These are phyloP conservation scores for Beta vulgaris DNA, from an alignment of 148 eudicot species.

Conservation along the genomic window DNA sequence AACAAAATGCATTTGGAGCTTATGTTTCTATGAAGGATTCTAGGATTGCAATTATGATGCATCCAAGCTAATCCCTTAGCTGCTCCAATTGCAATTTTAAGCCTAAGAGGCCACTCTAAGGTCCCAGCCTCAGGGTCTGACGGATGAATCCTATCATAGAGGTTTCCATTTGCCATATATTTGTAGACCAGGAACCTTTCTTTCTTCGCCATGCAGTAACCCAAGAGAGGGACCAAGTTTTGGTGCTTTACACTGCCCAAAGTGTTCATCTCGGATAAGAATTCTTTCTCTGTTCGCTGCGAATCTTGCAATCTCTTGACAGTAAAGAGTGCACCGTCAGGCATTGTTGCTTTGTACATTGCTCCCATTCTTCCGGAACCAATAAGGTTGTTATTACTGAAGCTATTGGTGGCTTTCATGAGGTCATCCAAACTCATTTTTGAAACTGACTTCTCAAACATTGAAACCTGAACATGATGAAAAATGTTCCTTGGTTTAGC, in stretches of 20 bases:
- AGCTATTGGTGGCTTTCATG: constrained; percentile 51
- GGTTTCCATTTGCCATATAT: constrained; percentile 45
- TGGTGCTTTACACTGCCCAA: constrained; percentile 48
- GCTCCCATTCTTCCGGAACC: constrained; percentile 42
- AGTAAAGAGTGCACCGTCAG: constrained; percentile 39
- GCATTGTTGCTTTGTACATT: constrained; percentile 41
- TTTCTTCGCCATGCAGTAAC: constrained; percentile 46
- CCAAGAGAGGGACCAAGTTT: constrained; percentile 50
- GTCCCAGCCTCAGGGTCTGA: constrained; percentile 32
- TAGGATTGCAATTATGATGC: constrained; percentile 53
- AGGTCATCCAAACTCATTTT: constrained; percentile 47
- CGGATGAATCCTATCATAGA: constrained; percentile 41
- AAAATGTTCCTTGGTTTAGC: neutral
- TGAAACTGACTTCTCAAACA: constrained; percentile 45
- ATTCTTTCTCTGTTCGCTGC: constrained; percentile 44
- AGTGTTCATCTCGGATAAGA: constrained; percentile 48
- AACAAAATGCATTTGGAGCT: constrained; percentile 54
- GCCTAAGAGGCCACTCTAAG: constrained; percentile 47
- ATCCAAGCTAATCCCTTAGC: constrained; percentile 52
- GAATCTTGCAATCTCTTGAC: constrained; percentile 53
- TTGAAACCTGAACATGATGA: constrained; percentile 36
- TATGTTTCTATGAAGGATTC: constrained; percentile 51
- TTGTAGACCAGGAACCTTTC: constrained; percentile 48
- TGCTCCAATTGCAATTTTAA: constrained; percentile 44
- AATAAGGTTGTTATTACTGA: constrained; percentile 43